phyloP scores from a whole-genome alignment of 2,329 filamentous ascomycete genomes.

The Sclerotinia subarctica region DNA sequence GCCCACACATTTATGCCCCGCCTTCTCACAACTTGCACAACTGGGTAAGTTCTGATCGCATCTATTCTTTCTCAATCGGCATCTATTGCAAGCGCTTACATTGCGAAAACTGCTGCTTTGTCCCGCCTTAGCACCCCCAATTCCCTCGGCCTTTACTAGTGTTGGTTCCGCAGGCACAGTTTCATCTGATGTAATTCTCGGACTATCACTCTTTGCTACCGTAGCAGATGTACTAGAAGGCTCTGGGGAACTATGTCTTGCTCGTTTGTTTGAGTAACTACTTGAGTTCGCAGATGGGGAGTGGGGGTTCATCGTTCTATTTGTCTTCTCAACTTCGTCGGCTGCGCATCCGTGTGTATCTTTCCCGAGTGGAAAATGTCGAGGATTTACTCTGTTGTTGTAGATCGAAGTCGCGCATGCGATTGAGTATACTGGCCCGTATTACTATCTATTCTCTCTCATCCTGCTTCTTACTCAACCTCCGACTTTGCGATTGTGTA shows the following conservation, averaged over 20 bases:
- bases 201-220: constrained; percentile 28
- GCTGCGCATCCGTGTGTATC: constrained; percentile 6
- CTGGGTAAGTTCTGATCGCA: constrained; percentile 92
- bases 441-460: constrained; percentile 6
- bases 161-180: constrained; percentile 29
- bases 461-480: constrained; percentile 12
- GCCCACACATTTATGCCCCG: constrained; percentile 84
- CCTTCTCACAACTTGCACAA: constrained; percentile 90
- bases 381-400: background rate
- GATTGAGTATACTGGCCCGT: background rate
- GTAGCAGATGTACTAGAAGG: constrained; percentile 36
- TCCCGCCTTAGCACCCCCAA: constrained; percentile 39
- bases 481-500: constrained; percentile 12
- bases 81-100: constrained; percentile 92
- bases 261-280: constrained; percentile 54
- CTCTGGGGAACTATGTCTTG: constrained; percentile 51
- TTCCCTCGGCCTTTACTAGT: constrained; percentile 12
- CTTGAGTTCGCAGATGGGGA: constrained; percentile 47
- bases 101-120: constrained; percentile 73
- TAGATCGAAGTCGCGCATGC: constrained; percentile 9
- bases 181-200: constrained; percentile 25
- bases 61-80: constrained; percentile 85
- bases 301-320: constrained; percentile 45
- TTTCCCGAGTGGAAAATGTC: background rate
- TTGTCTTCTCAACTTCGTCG: background rate